These are phyloP conservation scores for Fomitopsis pinicola DNA, from an alignment of 1,284 basidiomycete species.

Conservation along the genomic window DNA sequence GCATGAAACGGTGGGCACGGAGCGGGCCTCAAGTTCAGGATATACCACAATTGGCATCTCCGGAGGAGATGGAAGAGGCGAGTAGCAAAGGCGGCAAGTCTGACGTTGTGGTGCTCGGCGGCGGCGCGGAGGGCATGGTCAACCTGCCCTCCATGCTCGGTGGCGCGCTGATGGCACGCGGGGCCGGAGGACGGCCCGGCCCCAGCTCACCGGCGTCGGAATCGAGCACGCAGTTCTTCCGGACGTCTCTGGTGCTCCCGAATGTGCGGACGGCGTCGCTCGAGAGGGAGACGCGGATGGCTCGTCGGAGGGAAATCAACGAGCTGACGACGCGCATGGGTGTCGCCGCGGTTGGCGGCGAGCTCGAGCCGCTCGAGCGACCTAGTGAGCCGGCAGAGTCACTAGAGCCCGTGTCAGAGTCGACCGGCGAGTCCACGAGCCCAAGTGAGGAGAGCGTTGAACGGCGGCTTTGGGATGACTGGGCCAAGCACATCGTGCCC, in stretches of 20 bases:
- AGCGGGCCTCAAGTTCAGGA: constrained; percentile 51
- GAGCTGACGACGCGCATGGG: constrained; percentile 77
- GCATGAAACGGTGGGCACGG: constrained; percentile 68
- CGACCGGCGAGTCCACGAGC: constrained; percentile 13
- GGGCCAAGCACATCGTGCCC: constrained; percentile 62
- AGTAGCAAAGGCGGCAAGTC: constrained; percentile 30
- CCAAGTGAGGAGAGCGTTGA: constrained; percentile 5
- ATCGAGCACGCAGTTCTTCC: constrained; percentile 50
- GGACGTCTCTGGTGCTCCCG: constrained; percentile 72
- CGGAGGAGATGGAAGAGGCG: constrained; percentile 33
- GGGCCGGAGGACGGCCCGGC: constrained; percentile 11
- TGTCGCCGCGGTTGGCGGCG: constrained; percentile 68
- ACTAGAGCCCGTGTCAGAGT: constrained; percentile 1
- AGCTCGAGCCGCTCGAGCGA: constrained; percentile 40
- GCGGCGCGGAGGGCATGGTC: constrained; percentile 18
- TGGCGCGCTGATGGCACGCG: constrained; percentile 13
- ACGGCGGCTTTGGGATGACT: constrained; percentile 62
- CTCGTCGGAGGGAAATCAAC: constrained; percentile 69
- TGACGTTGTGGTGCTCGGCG: constrained; percentile 52
- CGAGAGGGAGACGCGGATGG: constrained; percentile 58
- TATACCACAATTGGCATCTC: constrained; percentile 47
- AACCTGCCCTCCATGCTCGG: constrained; percentile 22
- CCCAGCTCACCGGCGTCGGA: constrained; percentile 12
- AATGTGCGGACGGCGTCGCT: constrained; percentile 45
- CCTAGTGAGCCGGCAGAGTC: constrained; percentile 13